A percentile compares a stretch with the other conserved stretches of the same genome.
Evolutionary conservation across 176 grass and related monocot species (phyloP).

Genomic region (Oryza australiensis): DNA sequence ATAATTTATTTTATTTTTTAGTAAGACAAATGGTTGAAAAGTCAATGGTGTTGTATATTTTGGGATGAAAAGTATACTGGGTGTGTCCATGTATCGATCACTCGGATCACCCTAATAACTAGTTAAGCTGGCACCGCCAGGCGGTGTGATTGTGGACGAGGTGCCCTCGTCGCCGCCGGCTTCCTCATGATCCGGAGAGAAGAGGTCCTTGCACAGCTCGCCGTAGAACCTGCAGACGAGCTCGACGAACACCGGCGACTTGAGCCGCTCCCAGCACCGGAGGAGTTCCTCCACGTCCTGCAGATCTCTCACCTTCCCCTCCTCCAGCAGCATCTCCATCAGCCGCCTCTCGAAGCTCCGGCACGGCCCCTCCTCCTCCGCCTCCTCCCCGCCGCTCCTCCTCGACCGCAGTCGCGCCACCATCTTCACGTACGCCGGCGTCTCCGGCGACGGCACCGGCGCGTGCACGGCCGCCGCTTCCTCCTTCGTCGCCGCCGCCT

Average conservation of each 20-base stretch:
- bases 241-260: slow-evolving; percentile 70
- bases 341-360: slow-evolving; percentile 64
- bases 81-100: too few species aligned
- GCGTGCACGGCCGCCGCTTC: not conserved
- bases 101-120: not conserved
- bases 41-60: too few species aligned
- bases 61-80: too few species aligned
- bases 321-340: slow-evolving; percentile 71
- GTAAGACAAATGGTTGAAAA: too few species aligned
- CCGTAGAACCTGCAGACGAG: slow-evolving; percentile 69
- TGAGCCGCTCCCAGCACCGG: slow-evolving; percentile 64
- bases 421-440: slow-evolving; percentile 55
- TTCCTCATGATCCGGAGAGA: slow-evolving; percentile 3
- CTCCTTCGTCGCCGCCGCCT: not conserved
- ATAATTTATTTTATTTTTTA: too few species aligned
- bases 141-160: not conserved
- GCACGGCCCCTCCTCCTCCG: slow-evolving; percentile 39
- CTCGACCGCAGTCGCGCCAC: slow-evolving; percentile 44
- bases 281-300: slow-evolving; percentile 80
- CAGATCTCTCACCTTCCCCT: slow-evolving; percentile 60
- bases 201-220: slow-evolving; percentile 70
- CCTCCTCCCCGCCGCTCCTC: not conserved
- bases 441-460: slow-evolving; percentile 54
- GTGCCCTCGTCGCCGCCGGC: not conserved
- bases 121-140: not conserved